phyloP scores from a whole-genome alignment of 805 yeast genomes.

The Hagleromyces aurorensis region DNA sequence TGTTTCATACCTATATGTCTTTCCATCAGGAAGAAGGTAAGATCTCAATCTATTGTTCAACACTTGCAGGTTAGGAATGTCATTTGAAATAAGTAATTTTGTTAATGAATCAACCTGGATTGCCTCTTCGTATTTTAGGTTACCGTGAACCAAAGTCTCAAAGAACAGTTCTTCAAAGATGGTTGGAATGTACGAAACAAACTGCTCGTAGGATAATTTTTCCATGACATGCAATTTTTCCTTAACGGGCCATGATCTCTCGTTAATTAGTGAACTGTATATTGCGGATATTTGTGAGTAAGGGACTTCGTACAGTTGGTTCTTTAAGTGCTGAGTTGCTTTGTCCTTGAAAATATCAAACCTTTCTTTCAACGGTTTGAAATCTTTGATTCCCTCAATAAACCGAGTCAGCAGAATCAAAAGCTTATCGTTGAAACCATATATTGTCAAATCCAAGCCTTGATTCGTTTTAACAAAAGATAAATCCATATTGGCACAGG shows the following conservation, averaged over 20 bases:
- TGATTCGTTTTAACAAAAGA: slow-evolving; percentile 52
- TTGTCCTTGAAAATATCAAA: slow-evolving; percentile 64
- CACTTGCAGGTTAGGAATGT: slow-evolving; percentile 28
- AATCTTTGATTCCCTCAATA: slow-evolving; percentile 43
- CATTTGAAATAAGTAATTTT: slow-evolving; percentile 38
- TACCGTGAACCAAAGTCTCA: slow-evolving; percentile 76
- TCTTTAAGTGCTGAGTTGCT: slow-evolving; percentile 51
- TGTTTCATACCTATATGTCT: slow-evolving; percentile 40
- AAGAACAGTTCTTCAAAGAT: slow-evolving; percentile 52
- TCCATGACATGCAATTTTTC: slow-evolving; percentile 50
- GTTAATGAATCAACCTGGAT: slow-evolving; percentile 39
- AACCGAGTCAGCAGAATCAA: slow-evolving; percentile 54
- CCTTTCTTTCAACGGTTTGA: slow-evolving; percentile 46
- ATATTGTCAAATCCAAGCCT: slow-evolving; percentile 59
- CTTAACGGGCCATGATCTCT: slow-evolving; percentile 54
- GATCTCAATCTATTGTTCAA: slow-evolving; percentile 33
- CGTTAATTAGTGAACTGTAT: slow-evolving; percentile 59
- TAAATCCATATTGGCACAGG: slow-evolving; percentile 66
- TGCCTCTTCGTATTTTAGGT: slow-evolving; percentile 50
- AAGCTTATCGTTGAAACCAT: slow-evolving; percentile 82
- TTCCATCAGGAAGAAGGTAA: slow-evolving; percentile 34
- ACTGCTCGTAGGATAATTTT: slow-evolving; percentile 40
- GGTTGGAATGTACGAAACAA: slow-evolving; percentile 43
- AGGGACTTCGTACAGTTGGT: slow-evolving; percentile 67
- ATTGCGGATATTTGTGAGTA: slow-evolving; percentile 66